Percentiles rank a stretch among this genome's conserved stretches.
phyloP scores from a whole-genome alignment of 2,329 filamentous ascomycete genomes.

The Aurifilum marmelostoma region DNA sequence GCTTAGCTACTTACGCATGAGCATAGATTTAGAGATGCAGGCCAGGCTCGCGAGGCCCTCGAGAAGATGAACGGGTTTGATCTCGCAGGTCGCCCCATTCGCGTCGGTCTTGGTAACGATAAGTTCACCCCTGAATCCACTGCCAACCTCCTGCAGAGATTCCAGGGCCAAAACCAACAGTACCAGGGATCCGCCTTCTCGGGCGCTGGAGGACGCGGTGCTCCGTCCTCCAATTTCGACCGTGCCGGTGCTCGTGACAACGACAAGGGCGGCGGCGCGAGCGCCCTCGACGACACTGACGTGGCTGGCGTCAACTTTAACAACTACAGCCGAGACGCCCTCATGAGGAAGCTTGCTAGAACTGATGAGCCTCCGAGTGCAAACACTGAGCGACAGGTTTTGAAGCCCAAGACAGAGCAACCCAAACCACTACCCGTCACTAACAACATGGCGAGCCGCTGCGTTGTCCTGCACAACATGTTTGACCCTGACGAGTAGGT shows the following conservation, averaged over 20 bases:
- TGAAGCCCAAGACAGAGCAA: slow-evolving; percentile 77
- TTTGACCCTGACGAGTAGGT: slow-evolving; percentile 91
- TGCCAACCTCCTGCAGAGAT: slow-evolving; percentile 87
- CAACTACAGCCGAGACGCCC: slow-evolving; percentile 96
- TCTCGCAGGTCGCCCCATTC: slow-evolving; percentile 93
- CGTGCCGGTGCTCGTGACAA: slow-evolving; percentile 85
- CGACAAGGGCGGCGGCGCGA: slow-evolving; percentile 88
- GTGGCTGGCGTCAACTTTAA: slow-evolving; percentile 99
- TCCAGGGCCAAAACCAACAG: slow-evolving; percentile 77
- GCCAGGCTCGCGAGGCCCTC: slow-evolving; percentile 88
- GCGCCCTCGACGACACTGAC: slow-evolving; percentile 95
- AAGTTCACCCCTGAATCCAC: slow-evolving; percentile 99
- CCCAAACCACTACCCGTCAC: slow-evolving; percentile 76
- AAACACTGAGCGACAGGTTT: slow-evolving; percentile 70
- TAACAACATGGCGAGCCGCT: slow-evolving; percentile 90
- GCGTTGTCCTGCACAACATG: slow-evolving; percentile 93
- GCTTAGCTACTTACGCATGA: slow-evolving; percentile 40
- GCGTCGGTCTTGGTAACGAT: slow-evolving; percentile 99
- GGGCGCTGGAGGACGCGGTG: slow-evolving; percentile 83
- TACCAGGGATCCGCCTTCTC: slow-evolving; percentile 93
- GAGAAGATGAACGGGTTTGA: slow-evolving; percentile 99
- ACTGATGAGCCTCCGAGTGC: slow-evolving; percentile 78
- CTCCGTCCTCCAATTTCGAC: slow-evolving; percentile 86
- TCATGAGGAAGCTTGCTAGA: slow-evolving; percentile 98
- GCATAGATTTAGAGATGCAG: slow-evolving; percentile 81